These are phyloP conservation scores for Murraya paniculata DNA, from an alignment of 345 rosid species.

Conservation along the genomic window DNA sequence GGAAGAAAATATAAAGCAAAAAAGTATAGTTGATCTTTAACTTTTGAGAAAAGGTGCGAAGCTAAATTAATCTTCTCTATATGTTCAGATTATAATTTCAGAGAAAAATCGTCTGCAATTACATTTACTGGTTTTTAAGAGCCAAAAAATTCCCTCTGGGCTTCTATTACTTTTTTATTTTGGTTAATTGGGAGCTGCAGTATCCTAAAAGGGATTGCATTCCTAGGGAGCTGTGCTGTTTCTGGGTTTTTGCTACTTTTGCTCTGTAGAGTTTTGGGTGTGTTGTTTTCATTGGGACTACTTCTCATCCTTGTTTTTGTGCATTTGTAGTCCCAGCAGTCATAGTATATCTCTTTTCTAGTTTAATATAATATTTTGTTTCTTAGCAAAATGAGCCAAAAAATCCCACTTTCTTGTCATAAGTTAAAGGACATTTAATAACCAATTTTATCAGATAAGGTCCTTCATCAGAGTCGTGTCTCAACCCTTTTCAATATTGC, in stretches of 20 bases:
- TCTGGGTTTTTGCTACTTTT: no score
- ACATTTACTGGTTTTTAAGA: neutral
- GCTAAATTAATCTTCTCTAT: neutral
- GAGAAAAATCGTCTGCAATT: neutral
- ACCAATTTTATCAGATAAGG: neutral
- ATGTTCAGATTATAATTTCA: neutral
- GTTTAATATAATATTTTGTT: no score
- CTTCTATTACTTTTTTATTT: no score
- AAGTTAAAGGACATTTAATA: neutral
- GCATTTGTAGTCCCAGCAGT: no score
- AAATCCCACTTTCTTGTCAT: neutral
- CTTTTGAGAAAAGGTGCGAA: neutral
- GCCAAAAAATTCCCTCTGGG: neutral
- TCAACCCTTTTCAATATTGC: neutral
- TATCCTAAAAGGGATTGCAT: no score
- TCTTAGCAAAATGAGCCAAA: no score
- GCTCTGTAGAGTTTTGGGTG: no score
- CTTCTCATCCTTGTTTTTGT: no score
- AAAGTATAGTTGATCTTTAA: neutral
- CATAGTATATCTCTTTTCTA: no score
- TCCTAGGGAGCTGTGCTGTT: no score
- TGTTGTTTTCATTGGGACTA: no score
- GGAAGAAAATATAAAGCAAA: neutral
- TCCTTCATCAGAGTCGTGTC: neutral
- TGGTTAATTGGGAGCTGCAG: no score